A percentile compares a stretch with the other conserved stretches of the same genome.
Conservation (phyloP, 2,329 filamentous ascomycete species). For the Fusarium succisae region DNA sequence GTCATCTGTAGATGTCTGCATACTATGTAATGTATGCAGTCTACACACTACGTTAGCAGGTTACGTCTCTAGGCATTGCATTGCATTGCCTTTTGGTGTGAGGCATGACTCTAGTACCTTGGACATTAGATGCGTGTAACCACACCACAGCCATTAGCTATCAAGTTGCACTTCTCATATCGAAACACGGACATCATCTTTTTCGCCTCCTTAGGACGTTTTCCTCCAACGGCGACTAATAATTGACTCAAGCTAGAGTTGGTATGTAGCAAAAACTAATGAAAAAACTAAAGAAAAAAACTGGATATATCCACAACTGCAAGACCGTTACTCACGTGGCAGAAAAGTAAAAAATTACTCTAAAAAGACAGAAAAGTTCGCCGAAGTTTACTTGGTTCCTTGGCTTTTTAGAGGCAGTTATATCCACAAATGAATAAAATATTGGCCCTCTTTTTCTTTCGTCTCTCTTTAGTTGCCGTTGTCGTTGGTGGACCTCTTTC, state of each 20-base stretch:
- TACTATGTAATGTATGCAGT: not conserved
- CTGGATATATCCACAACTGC: not conserved
- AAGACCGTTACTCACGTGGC: slow-evolving; percentile 22
- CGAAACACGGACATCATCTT: not conserved
- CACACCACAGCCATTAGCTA: not conserved
- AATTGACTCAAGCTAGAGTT: not conserved
- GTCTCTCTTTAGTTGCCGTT: not conserved
- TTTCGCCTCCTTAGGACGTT: not conserved
- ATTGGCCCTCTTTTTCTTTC: too few species aligned
- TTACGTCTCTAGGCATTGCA: not conserved
- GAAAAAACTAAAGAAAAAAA: not conserved
- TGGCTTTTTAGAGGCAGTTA: not conserved
- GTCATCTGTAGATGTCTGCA: not conserved
- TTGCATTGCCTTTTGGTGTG: not conserved
- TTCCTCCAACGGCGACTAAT: not conserved
- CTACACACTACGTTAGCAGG: not conserved
- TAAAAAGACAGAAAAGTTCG: not conserved
- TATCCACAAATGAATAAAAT: not conserved
- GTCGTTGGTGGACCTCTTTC: not conserved
- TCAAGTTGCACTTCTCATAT: not conserved
- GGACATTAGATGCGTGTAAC: slow-evolving; percentile 23
- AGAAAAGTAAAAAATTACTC: not conserved
- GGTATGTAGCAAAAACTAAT: not conserved
- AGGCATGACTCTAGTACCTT: slow-evolving; percentile 7
- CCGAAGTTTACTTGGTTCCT: not conserved